Evolutionary conservation across 2,329 filamentous ascomycete genomes (phyloP), one percentile per base, ranked within the genome.

Genomic region (Trichoderma pleuroti): DNA sequence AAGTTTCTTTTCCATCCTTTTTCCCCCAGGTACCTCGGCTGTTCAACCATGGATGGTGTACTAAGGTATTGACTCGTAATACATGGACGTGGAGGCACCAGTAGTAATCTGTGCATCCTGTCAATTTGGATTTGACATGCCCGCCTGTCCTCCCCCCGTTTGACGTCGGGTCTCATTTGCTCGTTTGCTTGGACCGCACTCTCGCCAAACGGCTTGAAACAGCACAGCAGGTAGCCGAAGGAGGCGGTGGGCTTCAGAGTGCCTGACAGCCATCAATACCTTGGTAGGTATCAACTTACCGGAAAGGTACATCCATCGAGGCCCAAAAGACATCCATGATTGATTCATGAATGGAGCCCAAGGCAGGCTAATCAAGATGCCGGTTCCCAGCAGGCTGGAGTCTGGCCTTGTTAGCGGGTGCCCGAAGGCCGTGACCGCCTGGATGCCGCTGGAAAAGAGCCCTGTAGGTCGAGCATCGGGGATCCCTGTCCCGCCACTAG

Each of bases 221-320:
- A 18, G 64, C 59, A n/a, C 64, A 24, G 64, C 36, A 39, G 54
- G 64, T 30, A 59, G 64, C 64, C 64, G 64, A 67, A 28, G n/a
- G 36, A 59, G 30, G 54, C 64, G 64, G 64, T 67, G 64, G 52
- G 49, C 26, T 30, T 32, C 16, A 7, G 54, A n/a, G 54, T 34
- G 30, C 54, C 18, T 30, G 28, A 32, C 26, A 30, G 21, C 14
- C 9, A 16, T 8, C 7, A 1, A 5, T 42, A 42, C n/a, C n/a
- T n/a, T n/a, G n/a, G n/a, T n/a, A n/a, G n/a, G n/a, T n/a, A 21
- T 49, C 42, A 49, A 49, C n/a, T 12, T 49, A 24, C 11, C 12
- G 11, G 21, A 52, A 11, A 52, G n/a, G 46, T 52, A 52, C 21
- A 49, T 52, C 21, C 46, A 24, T 52, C n/a, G 46, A 52, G 46